phyloP scores from a whole-genome alignment of 2,329 filamentous ascomycete species.

The Trichophyton benhamiae region DNA sequence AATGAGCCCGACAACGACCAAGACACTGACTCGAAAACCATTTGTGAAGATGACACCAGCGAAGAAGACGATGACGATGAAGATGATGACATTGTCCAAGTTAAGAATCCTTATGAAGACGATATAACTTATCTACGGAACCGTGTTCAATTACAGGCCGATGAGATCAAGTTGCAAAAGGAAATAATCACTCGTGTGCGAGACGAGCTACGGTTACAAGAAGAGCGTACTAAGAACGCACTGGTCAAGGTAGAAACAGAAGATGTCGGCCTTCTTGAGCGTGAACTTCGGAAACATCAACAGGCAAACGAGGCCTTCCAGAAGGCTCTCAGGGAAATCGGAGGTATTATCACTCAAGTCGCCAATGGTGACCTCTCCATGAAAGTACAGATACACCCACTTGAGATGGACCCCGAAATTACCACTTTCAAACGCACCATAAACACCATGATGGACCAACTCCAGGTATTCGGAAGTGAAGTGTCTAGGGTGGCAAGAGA shows the following conservation, averaged over 20 bases:
- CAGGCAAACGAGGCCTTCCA: conserved; percentile 98
- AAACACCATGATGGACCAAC: conserved; percentile 98
- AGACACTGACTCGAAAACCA: conserved; percentile 2
- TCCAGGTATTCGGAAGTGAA: conserved; percentile 92
- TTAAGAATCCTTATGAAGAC: conserved; percentile 57
- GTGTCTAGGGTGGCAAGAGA: conserved; percentile 89
- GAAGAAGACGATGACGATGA: conserved; percentile 21
- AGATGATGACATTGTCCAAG: conserved; percentile 34
- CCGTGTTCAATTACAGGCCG: conserved; percentile 85
- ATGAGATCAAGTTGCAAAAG: conserved; percentile 77
- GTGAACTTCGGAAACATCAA: conserved; percentile 91
- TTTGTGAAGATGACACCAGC: conserved; percentile 19
- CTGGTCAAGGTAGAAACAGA: conserved; percentile 73
- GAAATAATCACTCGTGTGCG: conserved; percentile 77
- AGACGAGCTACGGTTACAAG: conserved; percentile 72
- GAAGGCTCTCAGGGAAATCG: conserved; percentile 90
- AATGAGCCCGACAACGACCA: conserved; percentile 18
- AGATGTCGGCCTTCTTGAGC: conserved; percentile 78
- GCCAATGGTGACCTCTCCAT: conserved; percentile 91
- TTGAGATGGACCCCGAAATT: conserved; percentile 97
- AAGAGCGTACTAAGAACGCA: conserved; percentile 69
- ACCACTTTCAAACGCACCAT: conserved; percentile 96
- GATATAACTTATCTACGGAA: conserved; percentile 76
- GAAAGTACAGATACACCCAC: conserved; percentile 87
- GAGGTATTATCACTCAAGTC: conserved; percentile 92